These are phyloP conservation scores for Conoideocrella luteorostrata DNA, from an alignment of 2,329 filamentous ascomycete genomes.

Conservation along the genomic window DNA sequence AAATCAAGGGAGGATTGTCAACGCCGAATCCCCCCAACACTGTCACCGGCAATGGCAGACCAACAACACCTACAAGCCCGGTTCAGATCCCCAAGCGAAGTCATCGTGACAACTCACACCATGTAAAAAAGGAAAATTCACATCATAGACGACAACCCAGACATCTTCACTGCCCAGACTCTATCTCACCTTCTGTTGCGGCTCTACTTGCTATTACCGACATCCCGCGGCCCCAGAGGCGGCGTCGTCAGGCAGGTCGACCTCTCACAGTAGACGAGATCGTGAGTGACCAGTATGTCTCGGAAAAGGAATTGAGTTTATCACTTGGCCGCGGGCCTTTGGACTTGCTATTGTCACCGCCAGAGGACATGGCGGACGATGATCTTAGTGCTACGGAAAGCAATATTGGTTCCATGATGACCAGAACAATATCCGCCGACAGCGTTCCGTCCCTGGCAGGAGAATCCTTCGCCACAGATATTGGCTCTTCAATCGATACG, in stretches of 20 bases:
- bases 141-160: slow-evolving; percentile 29
- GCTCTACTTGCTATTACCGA: slow-evolving; percentile 56
- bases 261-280: slow-evolving; percentile 49
- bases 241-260: slow-evolving; percentile 19
- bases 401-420: slow-evolving; percentile 43
- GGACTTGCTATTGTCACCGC: slow-evolving; percentile 53
- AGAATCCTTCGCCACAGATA: slow-evolving; percentile 46
- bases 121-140: slow-evolving; percentile 30
- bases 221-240: slow-evolving; percentile 42
- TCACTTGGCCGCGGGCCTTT: slow-evolving; percentile 48
- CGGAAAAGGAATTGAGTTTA: slow-evolving; percentile 53
- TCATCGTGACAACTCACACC: slow-evolving; percentile 29
- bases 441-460: slow-evolving; percentile 54
- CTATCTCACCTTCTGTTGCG: slow-evolving; percentile 52
- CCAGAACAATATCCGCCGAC: slow-evolving; percentile 51
- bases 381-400: slow-evolving; percentile 44
- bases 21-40: slow-evolving; percentile 21
- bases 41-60: slow-evolving; percentile 21
- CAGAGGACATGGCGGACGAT: slow-evolving; percentile 50
- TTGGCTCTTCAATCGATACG: slow-evolving; percentile 42
- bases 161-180: slow-evolving; percentile 44
- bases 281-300: slow-evolving; percentile 46
- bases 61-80: slow-evolving; percentile 38
- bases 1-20: slow-evolving; percentile 17
- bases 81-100: slow-evolving; percentile 47